Evolutionary conservation across 345 rosid species (phyloP).

Genomic region (Gossypioides kirkii): DNA sequence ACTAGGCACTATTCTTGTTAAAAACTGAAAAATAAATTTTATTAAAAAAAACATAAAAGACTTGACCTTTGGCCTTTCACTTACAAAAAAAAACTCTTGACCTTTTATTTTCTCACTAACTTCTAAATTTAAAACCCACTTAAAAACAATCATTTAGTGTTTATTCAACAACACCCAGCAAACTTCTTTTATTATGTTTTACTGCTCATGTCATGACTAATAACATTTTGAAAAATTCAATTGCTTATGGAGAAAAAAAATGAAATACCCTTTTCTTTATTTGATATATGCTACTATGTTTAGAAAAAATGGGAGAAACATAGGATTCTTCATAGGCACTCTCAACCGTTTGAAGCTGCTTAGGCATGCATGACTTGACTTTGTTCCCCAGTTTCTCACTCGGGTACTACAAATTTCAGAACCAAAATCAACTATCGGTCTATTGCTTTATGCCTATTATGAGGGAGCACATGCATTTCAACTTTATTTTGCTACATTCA

Average conservation of each 20-base stretch:
- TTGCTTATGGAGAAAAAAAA: no score
- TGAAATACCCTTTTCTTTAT: background rate
- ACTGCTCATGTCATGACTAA: background rate
- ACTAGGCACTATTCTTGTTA: no score
- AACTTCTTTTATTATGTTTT: background rate
- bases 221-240: no score
- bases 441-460: slow-evolving; percentile 13
- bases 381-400: slow-evolving; percentile 5
- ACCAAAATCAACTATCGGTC: background rate
- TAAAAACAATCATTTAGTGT: no score
- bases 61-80: no score
- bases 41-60: no score
- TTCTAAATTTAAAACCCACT: no score
- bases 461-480: slow-evolving; percentile 10
- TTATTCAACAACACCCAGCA: slow-evolving; percentile 19
- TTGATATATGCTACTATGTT: background rate
- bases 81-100: no score
- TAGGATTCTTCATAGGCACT: slow-evolving; percentile 47
- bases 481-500: background rate
- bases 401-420: slow-evolving; percentile 12
- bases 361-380: slow-evolving; percentile 30
- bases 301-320: slow-evolving; percentile 21
- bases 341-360: slow-evolving; percentile 21
- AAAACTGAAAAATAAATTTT: no score
- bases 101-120: no score